Conservation (phyloP, 768 basidiomycete genomes). For the Pisolithus tinctorius region DNA sequence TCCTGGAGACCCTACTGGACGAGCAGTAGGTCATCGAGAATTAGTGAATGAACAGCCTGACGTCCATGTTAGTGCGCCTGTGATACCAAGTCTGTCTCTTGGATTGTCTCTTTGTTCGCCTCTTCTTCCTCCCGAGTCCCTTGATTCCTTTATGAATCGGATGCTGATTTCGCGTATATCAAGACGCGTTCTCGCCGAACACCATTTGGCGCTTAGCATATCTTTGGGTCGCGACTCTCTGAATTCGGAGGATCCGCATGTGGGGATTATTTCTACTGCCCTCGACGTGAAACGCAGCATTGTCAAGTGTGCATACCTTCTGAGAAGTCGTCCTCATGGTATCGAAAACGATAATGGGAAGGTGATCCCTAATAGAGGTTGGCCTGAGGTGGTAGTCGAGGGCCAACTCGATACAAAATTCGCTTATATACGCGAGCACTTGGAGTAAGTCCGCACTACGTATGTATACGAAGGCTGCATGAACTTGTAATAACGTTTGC, state of each 20-base stretch:
- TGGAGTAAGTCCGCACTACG: conserved; percentile 49
- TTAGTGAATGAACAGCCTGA: conserved; percentile 4
- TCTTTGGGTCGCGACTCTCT: conserved; percentile 33
- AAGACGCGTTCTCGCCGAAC: conserved; percentile 81
- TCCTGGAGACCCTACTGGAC: conserved; percentile 54
- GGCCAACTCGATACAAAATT: conserved; percentile 68
- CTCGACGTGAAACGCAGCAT: conserved; percentile 66
- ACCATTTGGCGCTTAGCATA: conserved; percentile 77
- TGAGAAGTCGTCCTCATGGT: conserved; percentile 43
- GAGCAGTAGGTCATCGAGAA: conserved; percentile 57
- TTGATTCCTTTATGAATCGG: conserved; percentile 84
- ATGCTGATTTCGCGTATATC: conserved; percentile 92
- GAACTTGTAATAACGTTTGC: neutral
- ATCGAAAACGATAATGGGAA: conserved; percentile 33
- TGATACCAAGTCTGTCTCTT: conserved; percentile 76
- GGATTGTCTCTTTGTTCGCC: conserved; percentile 83
- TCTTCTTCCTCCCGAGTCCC: conserved; percentile 65
- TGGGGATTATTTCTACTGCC: conserved; percentile 80
- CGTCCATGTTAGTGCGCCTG: conserved; percentile 48
- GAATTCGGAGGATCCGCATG: conserved; percentile 50
- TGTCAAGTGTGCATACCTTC: conserved; percentile 55
- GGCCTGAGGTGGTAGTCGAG: conserved; percentile 66
- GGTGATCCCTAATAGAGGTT: conserved; percentile 25
- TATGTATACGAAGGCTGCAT: neutral
- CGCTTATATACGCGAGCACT: conserved; percentile 80